A percentile compares a stretch with the other conserved stretches of the same genome.
These are phyloP conservation scores for Mitragyna speciosa DNA, from an alignment of 257 asterid species.

Conservation along the genomic window DNA sequence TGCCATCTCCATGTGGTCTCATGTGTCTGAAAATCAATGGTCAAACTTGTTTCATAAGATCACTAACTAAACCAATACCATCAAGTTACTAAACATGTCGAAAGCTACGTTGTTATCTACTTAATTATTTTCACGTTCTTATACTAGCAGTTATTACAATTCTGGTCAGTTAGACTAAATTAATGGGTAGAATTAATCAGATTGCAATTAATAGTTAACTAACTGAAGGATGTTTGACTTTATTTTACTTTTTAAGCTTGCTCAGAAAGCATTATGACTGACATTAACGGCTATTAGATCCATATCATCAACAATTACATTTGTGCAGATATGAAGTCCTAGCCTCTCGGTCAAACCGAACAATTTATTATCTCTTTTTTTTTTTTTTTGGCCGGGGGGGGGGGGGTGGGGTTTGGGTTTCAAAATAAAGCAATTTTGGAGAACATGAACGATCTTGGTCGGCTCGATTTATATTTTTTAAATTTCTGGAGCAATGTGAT, in stretches of 20 bases:
- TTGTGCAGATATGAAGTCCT: not conserved
- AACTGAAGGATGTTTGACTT: not conserved
- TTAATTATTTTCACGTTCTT: not conserved
- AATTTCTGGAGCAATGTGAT: not conserved
- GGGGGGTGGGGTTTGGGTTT: too few relatives aligned
- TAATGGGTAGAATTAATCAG: too few relatives aligned
- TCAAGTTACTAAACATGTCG: not conserved
- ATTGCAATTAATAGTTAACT: not conserved
- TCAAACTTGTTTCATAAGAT: conserved; percentile 14
- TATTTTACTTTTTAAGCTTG: not conserved
- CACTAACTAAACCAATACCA: not conserved
- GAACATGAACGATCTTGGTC: not conserved
- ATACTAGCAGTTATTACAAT: conserved; percentile 4
- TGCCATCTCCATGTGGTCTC: conserved; percentile 70
- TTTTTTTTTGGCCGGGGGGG: too few relatives aligned
- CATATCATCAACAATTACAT: not conserved
- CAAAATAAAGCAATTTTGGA: not conserved
- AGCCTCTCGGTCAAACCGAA: not conserved
- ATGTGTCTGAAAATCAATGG: conserved; percentile 43
- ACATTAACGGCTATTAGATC: not conserved
- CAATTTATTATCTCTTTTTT: not conserved
- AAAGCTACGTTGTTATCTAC: not conserved
- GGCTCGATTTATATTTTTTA: not conserved
- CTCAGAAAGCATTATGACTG: not conserved
- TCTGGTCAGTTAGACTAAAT: not conserved